These are phyloP conservation scores for Candida sphagnicola DNA, from an alignment of 805 yeast species.

Conservation along the genomic window DNA sequence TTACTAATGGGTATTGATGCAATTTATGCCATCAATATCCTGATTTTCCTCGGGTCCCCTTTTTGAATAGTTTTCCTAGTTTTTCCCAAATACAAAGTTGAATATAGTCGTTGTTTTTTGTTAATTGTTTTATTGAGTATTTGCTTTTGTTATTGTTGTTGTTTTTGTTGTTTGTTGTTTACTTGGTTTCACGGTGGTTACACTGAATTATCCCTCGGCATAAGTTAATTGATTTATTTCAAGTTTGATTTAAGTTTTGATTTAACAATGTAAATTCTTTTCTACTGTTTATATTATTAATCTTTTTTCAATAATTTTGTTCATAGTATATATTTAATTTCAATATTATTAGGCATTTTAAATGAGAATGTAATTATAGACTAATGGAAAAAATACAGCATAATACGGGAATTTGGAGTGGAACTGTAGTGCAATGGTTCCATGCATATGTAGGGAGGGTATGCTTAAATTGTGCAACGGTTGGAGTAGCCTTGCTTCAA, in stretches of 20 bases:
- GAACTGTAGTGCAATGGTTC: too few species aligned
- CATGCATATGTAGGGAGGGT: too few species aligned
- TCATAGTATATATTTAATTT: constrained; percentile 3
- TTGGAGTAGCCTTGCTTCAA: too few species aligned
- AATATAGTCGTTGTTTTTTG: neutral
- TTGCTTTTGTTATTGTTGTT: neutral
- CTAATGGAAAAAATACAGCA: too few species aligned
- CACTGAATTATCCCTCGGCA: neutral
- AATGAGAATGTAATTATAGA: too few species aligned
- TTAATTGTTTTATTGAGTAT: neutral
- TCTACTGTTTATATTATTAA: neutral
- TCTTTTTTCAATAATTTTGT: constrained; percentile 1
- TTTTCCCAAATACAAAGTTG: constrained; percentile 1
- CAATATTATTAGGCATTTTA: constrained; percentile 1
- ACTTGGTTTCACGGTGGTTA: neutral
- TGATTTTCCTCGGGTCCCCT: constrained; percentile 3
- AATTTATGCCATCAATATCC: neutral
- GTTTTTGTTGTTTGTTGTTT: neutral
- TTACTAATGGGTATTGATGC: neutral
- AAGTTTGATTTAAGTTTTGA: neutral
- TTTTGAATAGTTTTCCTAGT: constrained; percentile 1
- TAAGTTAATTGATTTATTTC: neutral
- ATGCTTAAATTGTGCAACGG: too few species aligned
- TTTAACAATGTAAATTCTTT: neutral
- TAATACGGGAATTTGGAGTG: too few species aligned